phyloP scores from a whole-genome alignment of 2,329 filamentous ascomycete species.

The Lecanicillium sp. region DNA sequence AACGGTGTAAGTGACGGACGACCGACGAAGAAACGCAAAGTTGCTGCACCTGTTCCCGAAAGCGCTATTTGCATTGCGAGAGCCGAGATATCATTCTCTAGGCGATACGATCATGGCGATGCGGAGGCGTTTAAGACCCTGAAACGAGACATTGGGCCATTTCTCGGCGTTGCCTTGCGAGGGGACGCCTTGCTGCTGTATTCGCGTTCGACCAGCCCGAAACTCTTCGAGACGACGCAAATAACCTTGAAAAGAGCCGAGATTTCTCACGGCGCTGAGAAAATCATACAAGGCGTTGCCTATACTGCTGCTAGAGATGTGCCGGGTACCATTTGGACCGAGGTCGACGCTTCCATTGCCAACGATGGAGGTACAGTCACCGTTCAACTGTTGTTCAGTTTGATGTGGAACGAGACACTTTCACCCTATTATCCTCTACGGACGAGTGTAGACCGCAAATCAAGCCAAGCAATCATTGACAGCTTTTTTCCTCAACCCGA shows the following conservation, averaged over 20 bases:
- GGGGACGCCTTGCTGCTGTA: constrained; percentile 12
- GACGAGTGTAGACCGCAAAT: constrained; percentile 18
- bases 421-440: constrained; percentile 23
- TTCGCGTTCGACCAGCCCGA: constrained; percentile 9
- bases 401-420: constrained; percentile 36
- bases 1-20: constrained; percentile 7
- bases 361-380: constrained; percentile 16
- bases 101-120: constrained; percentile 13
- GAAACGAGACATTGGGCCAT: constrained; percentile 14
- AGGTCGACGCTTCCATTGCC: constrained; percentile 22
- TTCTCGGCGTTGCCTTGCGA: constrained; percentile 12
- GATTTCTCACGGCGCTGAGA: constrained; percentile 9
- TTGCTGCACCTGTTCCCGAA: constrained; percentile 5
- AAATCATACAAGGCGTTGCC: constrained; percentile 12
- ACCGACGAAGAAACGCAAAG: constrained; percentile 24
- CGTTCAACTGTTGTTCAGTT: constrained; percentile 24
- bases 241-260: constrained; percentile 18
- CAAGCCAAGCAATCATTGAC: constrained; percentile 29
- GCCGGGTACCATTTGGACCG: constrained; percentile 28
- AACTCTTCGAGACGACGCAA: constrained; percentile 5
- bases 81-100: constrained; percentile 18
- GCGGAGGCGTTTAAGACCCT: constrained; percentile 6
- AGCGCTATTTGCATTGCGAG: constrained; percentile 19
- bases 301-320: neutral
- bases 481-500: constrained; percentile 21